Conservation (phyloP, 1,139 yeast species). For the Nakaseomyces nivariensis region DNA sequence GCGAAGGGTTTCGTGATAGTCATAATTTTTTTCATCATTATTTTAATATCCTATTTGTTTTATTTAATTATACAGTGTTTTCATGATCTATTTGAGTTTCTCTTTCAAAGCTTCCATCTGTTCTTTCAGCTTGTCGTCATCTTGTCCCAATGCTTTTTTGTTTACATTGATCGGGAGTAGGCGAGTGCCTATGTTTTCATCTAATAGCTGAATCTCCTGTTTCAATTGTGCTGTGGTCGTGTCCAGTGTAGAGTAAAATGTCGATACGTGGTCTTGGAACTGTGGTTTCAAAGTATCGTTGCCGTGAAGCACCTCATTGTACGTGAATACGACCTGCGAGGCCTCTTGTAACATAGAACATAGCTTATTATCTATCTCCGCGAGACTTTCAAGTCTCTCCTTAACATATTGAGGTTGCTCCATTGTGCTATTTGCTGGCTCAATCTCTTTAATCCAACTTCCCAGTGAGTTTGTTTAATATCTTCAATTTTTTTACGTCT, state of each 20-base stretch:
- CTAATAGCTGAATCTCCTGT: constrained; percentile 23
- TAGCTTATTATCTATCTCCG: constrained; percentile 32
- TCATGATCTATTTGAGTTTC: not conserved
- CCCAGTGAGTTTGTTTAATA: not conserved
- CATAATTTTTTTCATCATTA: not conserved
- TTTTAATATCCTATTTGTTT: not conserved
- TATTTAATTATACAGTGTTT: too few relatives aligned
- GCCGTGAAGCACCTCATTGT: constrained; percentile 25
- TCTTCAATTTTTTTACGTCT: not conserved
- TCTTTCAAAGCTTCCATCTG: constrained; percentile 11
- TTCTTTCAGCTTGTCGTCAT: constrained; percentile 25
- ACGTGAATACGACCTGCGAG: constrained; percentile 32
- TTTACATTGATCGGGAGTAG: constrained; percentile 25
- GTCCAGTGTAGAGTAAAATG: constrained; percentile 21
- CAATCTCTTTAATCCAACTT: not conserved
- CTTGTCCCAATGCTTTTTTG: constrained; percentile 28
- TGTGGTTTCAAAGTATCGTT: constrained; percentile 21
- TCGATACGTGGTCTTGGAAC: constrained; percentile 22
- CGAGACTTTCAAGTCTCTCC: constrained; percentile 31
- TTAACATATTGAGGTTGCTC: constrained; percentile 32
- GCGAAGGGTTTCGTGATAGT: too few relatives aligned
- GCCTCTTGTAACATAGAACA: constrained; percentile 33
- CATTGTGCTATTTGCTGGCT: not conserved
- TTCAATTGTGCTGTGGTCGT: constrained; percentile 17
- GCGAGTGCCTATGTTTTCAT: constrained; percentile 25